These are phyloP conservation scores for Hortiboletus flavorubellus DNA, from an alignment of 768 basidiomycete genomes.

Conservation along the genomic window DNA sequence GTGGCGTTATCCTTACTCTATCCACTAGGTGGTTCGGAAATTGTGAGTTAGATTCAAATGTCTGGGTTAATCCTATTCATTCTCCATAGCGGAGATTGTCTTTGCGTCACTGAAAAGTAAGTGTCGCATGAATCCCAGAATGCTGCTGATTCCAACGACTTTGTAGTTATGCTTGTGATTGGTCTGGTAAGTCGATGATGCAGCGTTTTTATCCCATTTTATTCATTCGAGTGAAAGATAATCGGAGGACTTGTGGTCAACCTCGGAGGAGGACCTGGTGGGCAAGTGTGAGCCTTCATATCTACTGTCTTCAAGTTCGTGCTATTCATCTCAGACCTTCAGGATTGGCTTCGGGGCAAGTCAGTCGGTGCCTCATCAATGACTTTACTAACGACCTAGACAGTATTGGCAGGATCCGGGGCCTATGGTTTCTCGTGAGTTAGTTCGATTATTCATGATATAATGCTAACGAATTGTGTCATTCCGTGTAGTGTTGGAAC, in stretches of 20 bases:
- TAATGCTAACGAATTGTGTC: not conserved
- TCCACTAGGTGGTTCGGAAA: constrained; percentile 19
- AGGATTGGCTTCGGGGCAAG: constrained; percentile 21
- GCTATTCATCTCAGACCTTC: not conserved
- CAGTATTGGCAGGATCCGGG: constrained; percentile 26
- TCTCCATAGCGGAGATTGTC: constrained; percentile 19
- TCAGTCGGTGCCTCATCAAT: not conserved
- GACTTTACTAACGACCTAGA: not conserved
- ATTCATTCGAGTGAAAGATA: constrained; percentile 21
- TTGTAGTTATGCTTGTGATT: constrained; percentile 36
- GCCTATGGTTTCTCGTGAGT: constrained; percentile 23
- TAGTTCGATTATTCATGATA: not conserved
- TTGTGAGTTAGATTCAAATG: constrained; percentile 7
- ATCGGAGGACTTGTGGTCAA: constrained; percentile 48
- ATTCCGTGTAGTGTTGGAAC: constrained; percentile 13
- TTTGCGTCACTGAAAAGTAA: constrained; percentile 24
- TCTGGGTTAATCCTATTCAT: constrained; percentile 1
- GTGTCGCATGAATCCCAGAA: not conserved
- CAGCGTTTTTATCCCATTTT: not conserved
- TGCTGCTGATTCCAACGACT: not conserved
- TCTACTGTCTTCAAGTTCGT: constrained; percentile 21
- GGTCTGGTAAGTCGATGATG: constrained; percentile 23
- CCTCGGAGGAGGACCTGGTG: constrained; percentile 57
- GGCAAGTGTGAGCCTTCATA: constrained; percentile 36
- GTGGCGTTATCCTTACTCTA: constrained; percentile 34